Evolutionary conservation across 768 basidiomycete genomes (phyloP).

Genomic region (Termitomyces heimii): DNA sequence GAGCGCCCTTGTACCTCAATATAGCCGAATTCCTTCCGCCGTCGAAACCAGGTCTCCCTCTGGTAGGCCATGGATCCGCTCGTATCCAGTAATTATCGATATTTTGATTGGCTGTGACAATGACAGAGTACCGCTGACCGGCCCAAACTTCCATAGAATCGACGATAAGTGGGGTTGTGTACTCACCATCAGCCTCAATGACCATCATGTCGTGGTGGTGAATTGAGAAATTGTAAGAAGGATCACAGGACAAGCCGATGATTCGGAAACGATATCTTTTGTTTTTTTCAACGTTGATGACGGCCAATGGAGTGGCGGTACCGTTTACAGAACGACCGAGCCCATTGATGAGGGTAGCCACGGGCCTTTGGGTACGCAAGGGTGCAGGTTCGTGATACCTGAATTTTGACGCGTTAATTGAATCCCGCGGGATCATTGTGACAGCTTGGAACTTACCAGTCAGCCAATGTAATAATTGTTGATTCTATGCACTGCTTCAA

Average conservation of each 20-base stretch:
- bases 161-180: background rate
- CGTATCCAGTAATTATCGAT: conserved; percentile 7
- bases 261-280: conserved; percentile 6
- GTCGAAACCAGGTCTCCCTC: conserved; percentile 2
- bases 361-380: background rate
- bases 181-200: conserved; percentile 5
- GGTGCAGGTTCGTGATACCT: conserved; percentile 8
- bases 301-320: background rate
- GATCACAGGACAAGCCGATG: conserved; percentile 5
- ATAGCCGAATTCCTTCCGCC: conserved; percentile 5
- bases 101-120: conserved; percentile 1
- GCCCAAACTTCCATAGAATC: conserved; percentile 5
- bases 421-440: background rate
- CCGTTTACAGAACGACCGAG: conserved; percentile 2
- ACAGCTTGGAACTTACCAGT: background rate
- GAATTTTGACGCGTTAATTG: background rate
- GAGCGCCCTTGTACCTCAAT: background rate
- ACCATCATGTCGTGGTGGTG: conserved; percentile 2
- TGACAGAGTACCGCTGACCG: conserved; percentile 4
- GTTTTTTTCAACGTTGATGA: conserved; percentile 2
- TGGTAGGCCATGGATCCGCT: background rate
- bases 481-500: background rate
- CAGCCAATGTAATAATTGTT: conserved; percentile 4
- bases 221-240: conserved; percentile 3
- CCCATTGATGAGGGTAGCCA: conserved; percentile 2